Percentiles rank a stretch among this genome's conserved stretches.
Evolutionary conservation across 2,329 filamentous ascomycete species (phyloP).

Genomic region (Alternaria triticimaculans): DNA sequence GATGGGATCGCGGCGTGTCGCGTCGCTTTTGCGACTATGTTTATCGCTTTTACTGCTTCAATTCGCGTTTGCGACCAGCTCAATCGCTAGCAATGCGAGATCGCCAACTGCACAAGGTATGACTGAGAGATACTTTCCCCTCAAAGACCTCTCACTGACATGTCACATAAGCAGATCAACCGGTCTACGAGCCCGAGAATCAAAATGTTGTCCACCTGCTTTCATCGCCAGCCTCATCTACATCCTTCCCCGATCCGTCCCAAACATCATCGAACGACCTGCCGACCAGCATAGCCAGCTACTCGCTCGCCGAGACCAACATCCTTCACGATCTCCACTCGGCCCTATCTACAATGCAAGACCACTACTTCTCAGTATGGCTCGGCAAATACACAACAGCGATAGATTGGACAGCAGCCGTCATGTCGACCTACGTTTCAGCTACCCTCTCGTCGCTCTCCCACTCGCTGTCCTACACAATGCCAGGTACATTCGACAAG

Average conservation of each 20-base stretch:
- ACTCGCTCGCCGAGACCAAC: conserved; percentile 14
- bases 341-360: conserved; percentile 78
- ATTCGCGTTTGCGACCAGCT: conserved; percentile 7
- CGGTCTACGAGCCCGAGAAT: conserved; percentile 20
- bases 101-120: conserved; percentile 13
- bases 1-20: conserved; percentile 7
- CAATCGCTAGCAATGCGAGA: conserved; percentile 5
- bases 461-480: conserved; percentile 59
- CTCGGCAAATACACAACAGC: conserved; percentile 81
- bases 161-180: conserved; percentile 2
- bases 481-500: conserved; percentile 43
- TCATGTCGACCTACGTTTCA: conserved; percentile 79
- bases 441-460: conserved; percentile 76
- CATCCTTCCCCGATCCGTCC: not conserved
- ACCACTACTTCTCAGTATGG: conserved; percentile 77
- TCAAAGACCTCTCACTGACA: conserved; percentile 5
- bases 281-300: not conserved
- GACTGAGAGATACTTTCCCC: not conserved
- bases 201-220: conserved; percentile 16
- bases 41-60: conserved; percentile 6
- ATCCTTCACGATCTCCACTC: conserved; percentile 49
- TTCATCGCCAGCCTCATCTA: not conserved
- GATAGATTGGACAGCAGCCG: conserved; percentile 94
- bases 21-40: conserved; percentile 7
- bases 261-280: not conserved